These are phyloP conservation scores for Claviceps africana DNA, from an alignment of 2,329 filamentous ascomycete species.

Conservation along the genomic window DNA sequence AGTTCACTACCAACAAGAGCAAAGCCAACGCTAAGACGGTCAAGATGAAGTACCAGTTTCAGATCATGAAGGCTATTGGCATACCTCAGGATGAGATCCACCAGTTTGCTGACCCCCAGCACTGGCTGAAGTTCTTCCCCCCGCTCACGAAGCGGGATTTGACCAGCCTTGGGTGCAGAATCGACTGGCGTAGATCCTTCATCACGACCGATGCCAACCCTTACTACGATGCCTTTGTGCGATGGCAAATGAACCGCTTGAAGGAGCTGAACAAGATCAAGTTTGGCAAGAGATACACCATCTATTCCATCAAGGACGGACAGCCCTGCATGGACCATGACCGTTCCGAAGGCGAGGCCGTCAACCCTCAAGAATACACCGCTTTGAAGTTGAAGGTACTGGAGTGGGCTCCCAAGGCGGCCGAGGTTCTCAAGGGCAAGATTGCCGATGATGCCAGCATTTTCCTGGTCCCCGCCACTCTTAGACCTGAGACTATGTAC, in stretches of 20 bases:
- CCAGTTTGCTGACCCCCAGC: slow-evolving; percentile 75
- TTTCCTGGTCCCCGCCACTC: slow-evolving; percentile 81
- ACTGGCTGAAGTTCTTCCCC: slow-evolving; percentile 87
- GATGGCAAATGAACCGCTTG: slow-evolving; percentile 94
- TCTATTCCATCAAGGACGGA: slow-evolving; percentile 48
- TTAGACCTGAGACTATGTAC: slow-evolving; percentile 97
- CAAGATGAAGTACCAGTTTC: slow-evolving; percentile 90
- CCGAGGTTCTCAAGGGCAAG: slow-evolving; percentile 59
- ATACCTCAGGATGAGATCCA: slow-evolving; percentile 82
- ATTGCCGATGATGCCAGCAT: slow-evolving; percentile 66
- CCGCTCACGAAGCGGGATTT: slow-evolving; percentile 52
- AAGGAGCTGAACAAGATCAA: slow-evolving; percentile 85
- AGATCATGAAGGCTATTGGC: slow-evolving; percentile 86
- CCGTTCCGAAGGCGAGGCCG: slow-evolving; percentile 31
- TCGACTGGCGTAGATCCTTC: slow-evolving; percentile 87
- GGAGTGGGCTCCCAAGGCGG: slow-evolving; percentile 71
- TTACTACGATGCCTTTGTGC: slow-evolving; percentile 88
- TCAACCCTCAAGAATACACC: slow-evolving; percentile 77
- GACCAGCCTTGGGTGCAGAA: slow-evolving; percentile 67
- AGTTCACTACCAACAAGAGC: slow-evolving; percentile 85
- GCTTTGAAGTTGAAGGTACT: slow-evolving; percentile 82
- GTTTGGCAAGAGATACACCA: slow-evolving; percentile 84
- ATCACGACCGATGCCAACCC: slow-evolving; percentile 94
- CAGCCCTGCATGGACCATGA: slow-evolving; percentile 36
- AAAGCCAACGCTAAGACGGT: slow-evolving; percentile 83